Conservation (phyloP, 257 asterid genomes). For the Apocynum venetum region DNA sequence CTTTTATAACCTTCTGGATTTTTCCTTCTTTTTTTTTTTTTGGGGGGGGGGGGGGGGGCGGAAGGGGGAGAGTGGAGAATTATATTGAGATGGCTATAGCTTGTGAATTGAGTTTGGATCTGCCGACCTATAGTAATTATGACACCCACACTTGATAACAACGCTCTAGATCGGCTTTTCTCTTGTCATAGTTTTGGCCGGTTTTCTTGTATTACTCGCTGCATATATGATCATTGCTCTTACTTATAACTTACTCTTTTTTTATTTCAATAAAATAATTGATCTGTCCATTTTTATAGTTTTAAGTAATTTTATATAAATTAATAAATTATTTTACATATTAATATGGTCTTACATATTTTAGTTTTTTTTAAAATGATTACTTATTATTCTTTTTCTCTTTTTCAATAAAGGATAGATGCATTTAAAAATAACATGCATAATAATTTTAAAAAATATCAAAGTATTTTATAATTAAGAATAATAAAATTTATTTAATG, state of each 20-base stretch:
- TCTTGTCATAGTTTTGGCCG: conserved; percentile 29
- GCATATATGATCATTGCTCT: background rate
- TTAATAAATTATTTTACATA: background rate
- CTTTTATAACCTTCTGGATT: too few relatives aligned
- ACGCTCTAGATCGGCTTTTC: conserved; percentile 20
- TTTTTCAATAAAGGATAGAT: too few relatives aligned
- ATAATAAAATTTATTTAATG: too few relatives aligned
- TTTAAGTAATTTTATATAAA: too few relatives aligned
- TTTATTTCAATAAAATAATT: background rate
- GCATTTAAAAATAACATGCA: too few relatives aligned
- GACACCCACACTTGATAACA: conserved; percentile 33
- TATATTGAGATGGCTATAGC: background rate
- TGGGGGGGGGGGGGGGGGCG: too few relatives aligned
- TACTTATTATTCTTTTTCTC: background rate
- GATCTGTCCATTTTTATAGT: too few relatives aligned
- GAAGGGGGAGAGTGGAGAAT: too few relatives aligned
- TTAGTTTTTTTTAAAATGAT: too few relatives aligned
- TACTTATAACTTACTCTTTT: background rate
- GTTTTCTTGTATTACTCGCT: conserved; percentile 16
- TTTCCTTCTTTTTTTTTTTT: too few relatives aligned
- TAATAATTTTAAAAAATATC: too few relatives aligned
- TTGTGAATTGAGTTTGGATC: conserved; percentile 27
- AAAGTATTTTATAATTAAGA: too few relatives aligned
- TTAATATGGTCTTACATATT: background rate
- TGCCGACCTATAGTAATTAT: conserved; percentile 29